phyloP scores from a whole-genome alignment of 2,329 filamentous ascomycete species.

The Ceratocystiopsis minuta region DNA sequence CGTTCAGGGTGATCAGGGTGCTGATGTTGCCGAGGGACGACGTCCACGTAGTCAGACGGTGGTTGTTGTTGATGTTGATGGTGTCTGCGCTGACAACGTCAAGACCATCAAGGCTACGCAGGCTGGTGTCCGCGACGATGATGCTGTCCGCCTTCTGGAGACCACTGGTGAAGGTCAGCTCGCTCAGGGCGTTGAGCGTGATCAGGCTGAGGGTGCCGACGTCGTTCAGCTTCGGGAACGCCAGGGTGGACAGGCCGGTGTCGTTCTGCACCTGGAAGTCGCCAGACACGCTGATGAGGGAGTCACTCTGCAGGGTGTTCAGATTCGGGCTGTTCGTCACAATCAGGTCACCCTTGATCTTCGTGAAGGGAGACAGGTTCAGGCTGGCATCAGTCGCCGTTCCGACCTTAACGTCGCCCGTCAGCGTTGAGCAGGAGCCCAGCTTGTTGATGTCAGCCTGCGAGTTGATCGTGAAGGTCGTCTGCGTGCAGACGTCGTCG shows the following conservation, averaged over 20 bases:
- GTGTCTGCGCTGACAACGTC: constrained; percentile 53
- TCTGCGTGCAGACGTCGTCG: constrained; percentile 12
- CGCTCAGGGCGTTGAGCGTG: constrained; percentile 45
- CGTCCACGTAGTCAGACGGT: constrained; percentile 54
- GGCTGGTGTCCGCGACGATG: constrained; percentile 69
- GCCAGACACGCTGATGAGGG: constrained; percentile 48
- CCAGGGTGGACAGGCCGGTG: constrained; percentile 49
- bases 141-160: constrained; percentile 52
- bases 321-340: constrained; percentile 43
- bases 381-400: constrained; percentile 37
- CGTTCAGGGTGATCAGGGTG: constrained; percentile 50
- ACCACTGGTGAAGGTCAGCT: constrained; percentile 26
- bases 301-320: constrained; percentile 40
- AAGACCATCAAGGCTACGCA: constrained; percentile 63
- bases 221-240: constrained; percentile 43
- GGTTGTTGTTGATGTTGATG: constrained; percentile 85
- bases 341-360: constrained; percentile 39
- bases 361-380: constrained; percentile 38
- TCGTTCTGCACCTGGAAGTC: constrained; percentile 52
- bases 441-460: constrained; percentile 43
- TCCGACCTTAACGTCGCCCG: constrained; percentile 50
- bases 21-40: constrained; percentile 65
- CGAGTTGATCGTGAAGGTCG: constrained; percentile 40
- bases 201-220: constrained; percentile 54
- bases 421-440: constrained; percentile 46